Base-by-base conservation (phyloP, 148 eudicot genomes). In the Chenopodium formosanum region DNA sequence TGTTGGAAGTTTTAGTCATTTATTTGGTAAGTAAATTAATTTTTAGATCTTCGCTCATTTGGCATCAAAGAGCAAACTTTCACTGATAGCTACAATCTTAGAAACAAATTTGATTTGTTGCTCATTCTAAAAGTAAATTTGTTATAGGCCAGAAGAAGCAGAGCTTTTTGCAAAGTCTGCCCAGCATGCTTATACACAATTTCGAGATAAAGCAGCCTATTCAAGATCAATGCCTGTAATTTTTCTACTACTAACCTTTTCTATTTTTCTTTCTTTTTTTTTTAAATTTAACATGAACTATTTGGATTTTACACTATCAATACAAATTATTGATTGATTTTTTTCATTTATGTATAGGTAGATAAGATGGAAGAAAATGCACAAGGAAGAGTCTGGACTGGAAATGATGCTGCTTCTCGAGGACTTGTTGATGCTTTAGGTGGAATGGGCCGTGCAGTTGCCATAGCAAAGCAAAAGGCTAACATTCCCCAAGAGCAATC, bases 351-450 rank as follows among this genome's bases (percentile, higher is more conserved):
- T 46, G 13, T 64, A 70, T 81, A 93, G 98, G 87, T 91, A 81
- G 95, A 93, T 27, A 85, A 87, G 86, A 95, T 93, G 94, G 98
- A 95, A 81, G 97, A 95, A 87, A 81, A 88, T 83, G 98, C 97
- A 73, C 98, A 95, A 89, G 98, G 97, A 68, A 88, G 98, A 86
- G 98, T 94, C 70, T 94, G 98, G 98, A 94, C 95, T 8, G 98
- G 97, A 25, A 86, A 79, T 68, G 95, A 95, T 81, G 98, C 95
- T 68, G 90, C 91, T 85, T 86, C 89, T 70, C 85, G 94, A 78
- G 97, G 97, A 76, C 87, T 94, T 84, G 88, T 94, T 75, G 98
- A 94, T 90, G 94, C 98, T 58, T 87, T 94, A 83, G 97, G 98
- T 81, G 98, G 98, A 60, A 79, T 94, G 83, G 89, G 87, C 73